A percentile compares a stretch with the other conserved stretches of the same genome.
Evolutionary conservation across 352 stramenopile genomes (phyloP).

Genomic region (Globisporangium ultimum): DNA sequence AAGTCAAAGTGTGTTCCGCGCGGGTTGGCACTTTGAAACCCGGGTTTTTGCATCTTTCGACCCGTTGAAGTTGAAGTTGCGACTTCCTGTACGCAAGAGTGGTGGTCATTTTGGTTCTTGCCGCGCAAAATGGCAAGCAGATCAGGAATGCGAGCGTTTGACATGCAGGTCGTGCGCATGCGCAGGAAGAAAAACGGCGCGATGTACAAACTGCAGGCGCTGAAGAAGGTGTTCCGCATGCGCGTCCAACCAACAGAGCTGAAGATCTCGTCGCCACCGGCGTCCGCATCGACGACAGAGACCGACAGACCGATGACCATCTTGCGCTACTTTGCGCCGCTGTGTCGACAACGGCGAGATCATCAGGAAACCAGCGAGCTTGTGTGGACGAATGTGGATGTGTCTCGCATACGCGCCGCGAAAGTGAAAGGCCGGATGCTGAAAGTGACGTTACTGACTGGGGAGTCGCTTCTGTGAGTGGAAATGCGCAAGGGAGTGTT

Average conservation of each 20-base stretch:
- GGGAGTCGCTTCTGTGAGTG: constrained; percentile 28
- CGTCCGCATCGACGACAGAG: background rate
- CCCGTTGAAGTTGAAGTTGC: constrained; percentile 19
- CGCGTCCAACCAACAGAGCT: constrained; percentile 18
- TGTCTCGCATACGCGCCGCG: constrained; percentile 22
- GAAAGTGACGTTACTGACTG: constrained; percentile 15
- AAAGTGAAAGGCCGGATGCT: constrained; percentile 33
- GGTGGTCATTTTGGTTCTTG: constrained; percentile 1
- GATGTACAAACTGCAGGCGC: constrained; percentile 22
- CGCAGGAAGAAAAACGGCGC: background rate
- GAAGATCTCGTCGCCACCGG: constrained; percentile 11
- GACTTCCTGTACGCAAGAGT: background rate
- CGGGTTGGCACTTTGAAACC: too few relatives aligned
- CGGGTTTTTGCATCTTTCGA: too few relatives aligned
- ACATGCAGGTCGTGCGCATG: constrained; percentile 32
- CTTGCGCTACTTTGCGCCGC: constrained; percentile 3
- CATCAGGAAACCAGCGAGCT: background rate
- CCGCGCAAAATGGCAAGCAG: background rate
- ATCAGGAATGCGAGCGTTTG: constrained; percentile 11
- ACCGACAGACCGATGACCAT: constrained; percentile 2
- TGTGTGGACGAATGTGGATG: constrained; percentile 5
- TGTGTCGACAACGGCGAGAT: background rate
- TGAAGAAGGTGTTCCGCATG: constrained; percentile 26
- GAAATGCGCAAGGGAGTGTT: too few relatives aligned
- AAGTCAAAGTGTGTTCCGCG: too few relatives aligned